Evolutionary conservation across 2,329 filamentous ascomycete species (phyloP).

Genomic region (Talaromyces rugulosus): DNA sequence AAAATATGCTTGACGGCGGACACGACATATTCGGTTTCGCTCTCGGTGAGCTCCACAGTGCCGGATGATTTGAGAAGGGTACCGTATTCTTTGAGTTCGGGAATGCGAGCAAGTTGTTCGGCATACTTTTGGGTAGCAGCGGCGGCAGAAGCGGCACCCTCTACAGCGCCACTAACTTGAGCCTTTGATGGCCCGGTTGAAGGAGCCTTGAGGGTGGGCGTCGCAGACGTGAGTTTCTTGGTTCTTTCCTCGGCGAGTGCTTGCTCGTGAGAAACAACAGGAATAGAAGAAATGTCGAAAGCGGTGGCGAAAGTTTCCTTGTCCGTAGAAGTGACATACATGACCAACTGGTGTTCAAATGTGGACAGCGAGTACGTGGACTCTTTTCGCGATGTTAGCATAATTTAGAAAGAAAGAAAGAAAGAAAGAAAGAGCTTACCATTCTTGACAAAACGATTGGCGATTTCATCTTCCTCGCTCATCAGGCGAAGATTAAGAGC

Average conservation of each 20-base stretch:
- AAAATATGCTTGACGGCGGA: constrained; percentile 93
- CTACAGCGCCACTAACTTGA: constrained; percentile 62
- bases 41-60: constrained; percentile 85
- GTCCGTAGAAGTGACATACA: constrained; percentile 93
- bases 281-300: constrained; percentile 88
- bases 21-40: constrained; percentile 96
- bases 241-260: constrained; percentile 93
- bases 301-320: constrained; percentile 77
- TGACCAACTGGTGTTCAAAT: constrained; percentile 94
- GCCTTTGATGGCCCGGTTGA: constrained; percentile 73
- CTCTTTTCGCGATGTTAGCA: constrained; percentile 51
- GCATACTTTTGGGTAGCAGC: constrained; percentile 84
- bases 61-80: constrained; percentile 85
- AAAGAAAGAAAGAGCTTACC: constrained; percentile 50
- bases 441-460: constrained; percentile 86
- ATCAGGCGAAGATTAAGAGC: constrained; percentile 89
- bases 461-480: constrained; percentile 83
- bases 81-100: constrained; percentile 87
- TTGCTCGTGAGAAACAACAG: constrained; percentile 91
- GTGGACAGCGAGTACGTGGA: constrained; percentile 92
- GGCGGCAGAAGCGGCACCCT: constrained; percentile 70
- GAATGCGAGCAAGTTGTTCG: constrained; percentile 80
- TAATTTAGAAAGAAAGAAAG: background rate
- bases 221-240: constrained; percentile 91
- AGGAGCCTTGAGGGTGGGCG: constrained; percentile 89